Evolutionary conservation across 768 basidiomycete species (phyloP).

Genomic region (Panellus pusillus): DNA sequence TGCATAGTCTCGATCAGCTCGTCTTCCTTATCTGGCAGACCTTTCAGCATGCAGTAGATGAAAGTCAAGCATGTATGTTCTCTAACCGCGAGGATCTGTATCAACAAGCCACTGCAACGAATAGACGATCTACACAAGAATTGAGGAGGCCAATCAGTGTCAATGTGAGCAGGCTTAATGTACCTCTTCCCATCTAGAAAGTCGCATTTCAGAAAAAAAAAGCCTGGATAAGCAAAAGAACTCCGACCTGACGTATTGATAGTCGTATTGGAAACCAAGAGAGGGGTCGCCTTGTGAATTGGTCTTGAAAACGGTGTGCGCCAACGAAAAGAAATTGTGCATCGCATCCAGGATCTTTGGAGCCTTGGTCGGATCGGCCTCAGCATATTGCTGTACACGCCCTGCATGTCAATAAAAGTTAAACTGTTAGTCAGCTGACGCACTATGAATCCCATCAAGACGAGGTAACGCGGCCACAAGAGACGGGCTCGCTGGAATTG

Average conservation of each 20-base stretch:
- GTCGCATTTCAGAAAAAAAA: too few relatives aligned
- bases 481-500: conserved; percentile 37
- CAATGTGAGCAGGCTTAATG: background rate
- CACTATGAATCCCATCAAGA: conserved; percentile 39
- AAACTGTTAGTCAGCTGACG: conserved; percentile 2
- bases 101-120: conserved; percentile 42
- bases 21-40: conserved; percentile 32
- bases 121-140: conserved; percentile 31
- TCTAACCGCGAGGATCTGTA: conserved; percentile 36
- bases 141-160: background rate
- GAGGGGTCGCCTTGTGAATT: conserved; percentile 35
- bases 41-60: background rate
- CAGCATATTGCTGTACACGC: conserved; percentile 40
- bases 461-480: conserved; percentile 43
- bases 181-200: conserved; percentile 36
- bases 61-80: background rate
- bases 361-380: conserved; percentile 38
- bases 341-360: conserved; percentile 38
- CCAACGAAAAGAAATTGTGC: conserved; percentile 36
- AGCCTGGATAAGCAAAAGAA: too few relatives aligned
- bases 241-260: conserved; percentile 38
- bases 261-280: conserved; percentile 42
- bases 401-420: background rate
- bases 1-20: conserved; percentile 42
- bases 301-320: conserved; percentile 36